Conservation (phyloP, 2,329 filamentous ascomycete genomes). For the Fusarium proliferatum region DNA sequence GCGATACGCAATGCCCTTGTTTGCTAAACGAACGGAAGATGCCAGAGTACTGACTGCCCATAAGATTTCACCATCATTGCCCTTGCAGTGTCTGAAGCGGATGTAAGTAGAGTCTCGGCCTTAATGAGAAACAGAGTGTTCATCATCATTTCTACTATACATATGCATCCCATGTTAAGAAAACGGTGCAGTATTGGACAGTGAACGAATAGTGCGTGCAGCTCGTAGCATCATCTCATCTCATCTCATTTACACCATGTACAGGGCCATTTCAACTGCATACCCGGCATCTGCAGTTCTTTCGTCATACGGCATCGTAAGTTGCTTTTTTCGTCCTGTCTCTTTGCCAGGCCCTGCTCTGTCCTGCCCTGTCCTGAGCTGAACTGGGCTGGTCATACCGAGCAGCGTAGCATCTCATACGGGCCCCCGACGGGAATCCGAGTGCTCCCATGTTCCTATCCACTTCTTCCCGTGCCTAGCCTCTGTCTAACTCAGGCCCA, state of each 20-base stretch:
- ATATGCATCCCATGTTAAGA: neutral
- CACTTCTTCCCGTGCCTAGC: constrained; percentile 38
- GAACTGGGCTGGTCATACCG: constrained; percentile 1
- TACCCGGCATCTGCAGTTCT: constrained; percentile 14
- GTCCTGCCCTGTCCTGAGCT: neutral
- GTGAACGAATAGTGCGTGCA: constrained; percentile 2
- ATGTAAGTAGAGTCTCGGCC: neutral
- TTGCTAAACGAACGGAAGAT: neutral
- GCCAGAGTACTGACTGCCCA: neutral
- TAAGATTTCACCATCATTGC: neutral
- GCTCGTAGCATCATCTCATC: constrained; percentile 1
- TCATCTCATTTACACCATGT: constrained; percentile 14
- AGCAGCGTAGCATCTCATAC: neutral
- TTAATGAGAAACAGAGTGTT: constrained; percentile 4
- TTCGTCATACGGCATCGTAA: constrained; percentile 16
- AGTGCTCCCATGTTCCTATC: constrained; percentile 23
- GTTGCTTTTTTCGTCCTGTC: neutral
- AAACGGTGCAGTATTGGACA: neutral
- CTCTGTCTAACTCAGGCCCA: constrained; percentile 2
- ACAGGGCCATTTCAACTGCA: constrained; percentile 16
- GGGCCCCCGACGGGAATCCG: neutral
- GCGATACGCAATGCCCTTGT: neutral
- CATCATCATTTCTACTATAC: neutral
- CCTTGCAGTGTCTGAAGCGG: neutral
- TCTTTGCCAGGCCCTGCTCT: neutral